Evolutionary conservation across 768 basidiomycete genomes (phyloP), one percentile per base, ranked within the genome.

Genomic region (Boletus rufocinnamomeus): DNA sequence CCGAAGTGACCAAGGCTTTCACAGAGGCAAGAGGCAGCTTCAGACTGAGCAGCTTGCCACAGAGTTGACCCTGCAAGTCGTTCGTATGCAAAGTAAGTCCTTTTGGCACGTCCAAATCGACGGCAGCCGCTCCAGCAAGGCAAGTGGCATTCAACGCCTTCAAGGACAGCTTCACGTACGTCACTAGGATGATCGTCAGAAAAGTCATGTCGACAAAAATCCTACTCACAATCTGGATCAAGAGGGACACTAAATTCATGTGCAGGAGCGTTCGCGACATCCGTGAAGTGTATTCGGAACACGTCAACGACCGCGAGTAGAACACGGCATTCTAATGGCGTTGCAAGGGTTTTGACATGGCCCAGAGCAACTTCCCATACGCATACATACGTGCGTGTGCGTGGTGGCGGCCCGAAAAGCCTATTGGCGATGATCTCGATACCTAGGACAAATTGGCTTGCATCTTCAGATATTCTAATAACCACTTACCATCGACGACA

Each of bases 351-450:
- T 65, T 84, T 86, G 48, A 91, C 68, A 35, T 78, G 69, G 7
- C 93, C 93, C 19, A 94, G 37, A n/a, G 75, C 75, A 46, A 95
- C 82, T 66, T 96, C 93, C 96, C 96, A 98, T 16, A 97, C 82
- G 69, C 95, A 98, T 6, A 96, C 77, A 67, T 98, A 98, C 2
- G 93, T 87, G 2, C 89, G 75, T 0, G 90, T 91, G 4, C 84
- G 82, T 8, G 96, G 96, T 57, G 86, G 84, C 14, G 92, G 91
- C 9, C 96, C 96, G 67, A 97, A 96, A 13, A 98, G 76, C 27
- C 95, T 85, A 68, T 97, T 84, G 2, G 91, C 88, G 16, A 85
- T 84, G 49, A 98, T 83, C 59, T 91, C 83, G 63, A 95, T 71
- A 13, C 89, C 92, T 90, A 27, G 25, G 13, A 57, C 43, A 48